Base-by-base conservation (phyloP, 2,329 filamentous ascomycete genomes). In the Botrytis porri region DNA sequence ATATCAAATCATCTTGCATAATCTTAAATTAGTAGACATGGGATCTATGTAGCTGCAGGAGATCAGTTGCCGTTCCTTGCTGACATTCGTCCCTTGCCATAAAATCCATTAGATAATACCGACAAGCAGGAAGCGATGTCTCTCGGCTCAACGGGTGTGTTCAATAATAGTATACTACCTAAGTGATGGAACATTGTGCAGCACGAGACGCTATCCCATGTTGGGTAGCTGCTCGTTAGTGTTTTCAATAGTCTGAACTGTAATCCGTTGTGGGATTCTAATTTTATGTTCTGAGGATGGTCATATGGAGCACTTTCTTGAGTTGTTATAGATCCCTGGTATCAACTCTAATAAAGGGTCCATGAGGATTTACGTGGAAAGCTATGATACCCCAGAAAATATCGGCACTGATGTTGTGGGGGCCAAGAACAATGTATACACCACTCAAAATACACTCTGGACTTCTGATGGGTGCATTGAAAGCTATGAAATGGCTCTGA, bases 1-100 rank as follows among this genome's bases (percentile, higher is more conserved):
- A 22, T 45, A 62, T 43, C 39, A 45, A 61, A 70, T 29, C 39
- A 61, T n/a, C 39, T n/a, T 45, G 67, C 67, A 70, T 29, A 25
- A 70, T 45, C 54, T 39, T 9, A 22, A 66, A 25, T 41, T 43
- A n/a, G 61, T 16, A 71, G 29, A 25, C 43, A 14, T 37, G 22
- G 57, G n/a, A n/a, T 29, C 45, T 29, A 29, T 41, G 22, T 59
- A 18, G 20, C 22, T 59, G 16, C 45, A 16, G 14, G 20, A 54
- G n/a, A 59, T 35, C 7, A n/a, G 14, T 45, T 25, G 6, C 35
- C 35, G 43, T 18, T 20, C 22, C 32, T n/a, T 66, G 37, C 29
- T 37, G 70, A 59, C 37, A n/a, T 45, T 37, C 20, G 35, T 62
- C 1, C 8, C 5, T 62, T 45, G 29, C 60, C 14, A 12, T 20